Conservation (phyloP, 345 rosid genomes). For the Aegle marmelos region DNA sequence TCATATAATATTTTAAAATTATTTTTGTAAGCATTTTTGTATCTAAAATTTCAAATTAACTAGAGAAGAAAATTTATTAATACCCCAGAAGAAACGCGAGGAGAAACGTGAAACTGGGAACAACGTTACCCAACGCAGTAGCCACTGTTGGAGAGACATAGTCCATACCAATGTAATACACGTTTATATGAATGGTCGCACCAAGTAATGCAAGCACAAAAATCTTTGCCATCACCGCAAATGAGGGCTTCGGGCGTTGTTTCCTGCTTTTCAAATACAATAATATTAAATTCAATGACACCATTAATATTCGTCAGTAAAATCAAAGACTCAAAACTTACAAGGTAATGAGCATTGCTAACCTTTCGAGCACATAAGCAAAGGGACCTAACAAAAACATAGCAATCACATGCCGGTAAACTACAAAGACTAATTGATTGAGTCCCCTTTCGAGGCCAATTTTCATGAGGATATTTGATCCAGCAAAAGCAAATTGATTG, state of each 20-base stretch:
- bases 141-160: slow-evolving; percentile 44
- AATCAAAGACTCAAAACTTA: no score
- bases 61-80: neutral
- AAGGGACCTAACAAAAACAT: neutral
- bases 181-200: slow-evolving; percentile 42
- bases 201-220: slow-evolving; percentile 39
- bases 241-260: no score
- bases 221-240: slow-evolving; percentile 26
- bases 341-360: no score
- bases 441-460: slow-evolving; percentile 42
- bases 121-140: slow-evolving; percentile 39
- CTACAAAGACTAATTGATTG: slow-evolving; percentile 38
- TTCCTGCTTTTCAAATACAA: no score
- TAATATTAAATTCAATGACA: no score
- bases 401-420: slow-evolving; percentile 40
- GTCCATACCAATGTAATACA: slow-evolving; percentile 37
- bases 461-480: slow-evolving; percentile 41
- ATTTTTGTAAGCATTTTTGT: no score
- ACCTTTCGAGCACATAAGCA: no score
- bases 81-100: slow-evolving; percentile 43
- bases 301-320: no score
- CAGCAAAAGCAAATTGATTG: slow-evolving; percentile 35
- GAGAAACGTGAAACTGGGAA: slow-evolving; percentile 44
- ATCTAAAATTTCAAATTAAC: no score
- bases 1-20: no score